phyloP scores from a whole-genome alignment of 352 stramenopile genomes.

The Phytopythium cucurbitacearum region DNA sequence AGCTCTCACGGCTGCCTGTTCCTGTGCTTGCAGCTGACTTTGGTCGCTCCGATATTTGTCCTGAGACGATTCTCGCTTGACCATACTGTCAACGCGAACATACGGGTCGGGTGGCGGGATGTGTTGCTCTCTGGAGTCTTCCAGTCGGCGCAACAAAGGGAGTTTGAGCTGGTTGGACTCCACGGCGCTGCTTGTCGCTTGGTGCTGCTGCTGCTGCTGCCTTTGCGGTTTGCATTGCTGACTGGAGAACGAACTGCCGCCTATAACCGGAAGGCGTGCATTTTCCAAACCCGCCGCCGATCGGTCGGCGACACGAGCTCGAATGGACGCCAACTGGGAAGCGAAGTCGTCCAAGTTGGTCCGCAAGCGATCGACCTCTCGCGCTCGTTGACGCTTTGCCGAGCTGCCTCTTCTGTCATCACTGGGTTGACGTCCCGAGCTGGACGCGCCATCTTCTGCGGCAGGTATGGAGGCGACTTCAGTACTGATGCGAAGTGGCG shows the following conservation, averaged over 20 bases:
- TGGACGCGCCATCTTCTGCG: not conserved
- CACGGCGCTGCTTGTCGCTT: not conserved
- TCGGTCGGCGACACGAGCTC: not conserved
- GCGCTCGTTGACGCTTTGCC: not conserved
- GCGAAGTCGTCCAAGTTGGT: constrained; percentile 1
- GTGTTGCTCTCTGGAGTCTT: constrained; percentile 9
- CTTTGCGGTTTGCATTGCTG: no score
- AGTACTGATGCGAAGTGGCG: not conserved
- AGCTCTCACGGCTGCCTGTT: constrained; percentile 19
- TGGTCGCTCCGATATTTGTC: constrained; percentile 26
- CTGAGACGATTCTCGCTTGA: constrained; percentile 21
- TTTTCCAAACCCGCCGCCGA: not conserved
- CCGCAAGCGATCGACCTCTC: not conserved
- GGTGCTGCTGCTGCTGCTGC: not conserved
- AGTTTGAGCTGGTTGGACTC: constrained; percentile 18
- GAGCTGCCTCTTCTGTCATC: not conserved
- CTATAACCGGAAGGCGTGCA: constrained; percentile 12
- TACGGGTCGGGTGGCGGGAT: constrained; percentile 15
- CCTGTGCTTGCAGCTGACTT: constrained; percentile 18
- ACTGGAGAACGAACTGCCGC: not conserved
- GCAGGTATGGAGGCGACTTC: accelerated
- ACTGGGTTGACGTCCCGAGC: not conserved
- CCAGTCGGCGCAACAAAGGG: constrained; percentile 28
- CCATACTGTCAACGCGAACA: constrained; percentile 32
- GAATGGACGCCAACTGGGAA: not conserved